phyloP scores from a whole-genome alignment of 768 basidiomycete species.

The Lactarius pseudohatsudake region DNA sequence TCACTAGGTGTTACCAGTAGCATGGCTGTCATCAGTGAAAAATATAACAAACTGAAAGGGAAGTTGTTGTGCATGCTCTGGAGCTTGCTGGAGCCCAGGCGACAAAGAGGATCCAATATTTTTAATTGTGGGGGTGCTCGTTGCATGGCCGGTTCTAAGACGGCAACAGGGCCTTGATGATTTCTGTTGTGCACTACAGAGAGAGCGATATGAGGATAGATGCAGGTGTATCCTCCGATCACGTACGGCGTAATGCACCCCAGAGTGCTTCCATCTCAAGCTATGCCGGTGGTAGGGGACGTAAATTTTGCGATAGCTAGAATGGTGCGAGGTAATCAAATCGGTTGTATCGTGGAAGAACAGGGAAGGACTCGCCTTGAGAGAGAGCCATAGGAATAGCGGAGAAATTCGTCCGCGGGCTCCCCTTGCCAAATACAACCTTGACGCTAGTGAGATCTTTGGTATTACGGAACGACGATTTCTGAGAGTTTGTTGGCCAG shows the following conservation, averaged over 20 bases:
- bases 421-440: slow-evolving; percentile 54
- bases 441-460: slow-evolving; percentile 34
- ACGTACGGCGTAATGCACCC: slow-evolving; percentile 1
- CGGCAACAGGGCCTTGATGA: slow-evolving; percentile 46
- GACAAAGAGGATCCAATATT: slow-evolving; percentile 61
- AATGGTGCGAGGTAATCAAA: neutral
- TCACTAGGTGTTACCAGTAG: slow-evolving; percentile 67
- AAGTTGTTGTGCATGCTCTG: slow-evolving; percentile 64
- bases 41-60: slow-evolving; percentile 66
- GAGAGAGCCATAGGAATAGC: slow-evolving; percentile 28
- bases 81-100: slow-evolving; percentile 48
- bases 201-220: too few species aligned
- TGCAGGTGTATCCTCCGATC: too few species aligned
- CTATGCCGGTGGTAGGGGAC: too few species aligned
- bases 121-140: slow-evolving; percentile 44
- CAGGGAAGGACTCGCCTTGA: slow-evolving; percentile 26
- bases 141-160: slow-evolving; percentile 35
- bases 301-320: neutral
- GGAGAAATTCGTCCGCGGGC: neutral
- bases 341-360: too few species aligned
- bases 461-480: slow-evolving; percentile 38
- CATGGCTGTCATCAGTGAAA: slow-evolving; percentile 65
- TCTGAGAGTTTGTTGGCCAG: slow-evolving; percentile 53
- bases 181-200: too few species aligned
- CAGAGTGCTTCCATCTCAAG: too few species aligned